phyloP scores from a whole-genome alignment of 1,284 basidiomycete genomes.

The Rugosomyces carneus region DNA sequence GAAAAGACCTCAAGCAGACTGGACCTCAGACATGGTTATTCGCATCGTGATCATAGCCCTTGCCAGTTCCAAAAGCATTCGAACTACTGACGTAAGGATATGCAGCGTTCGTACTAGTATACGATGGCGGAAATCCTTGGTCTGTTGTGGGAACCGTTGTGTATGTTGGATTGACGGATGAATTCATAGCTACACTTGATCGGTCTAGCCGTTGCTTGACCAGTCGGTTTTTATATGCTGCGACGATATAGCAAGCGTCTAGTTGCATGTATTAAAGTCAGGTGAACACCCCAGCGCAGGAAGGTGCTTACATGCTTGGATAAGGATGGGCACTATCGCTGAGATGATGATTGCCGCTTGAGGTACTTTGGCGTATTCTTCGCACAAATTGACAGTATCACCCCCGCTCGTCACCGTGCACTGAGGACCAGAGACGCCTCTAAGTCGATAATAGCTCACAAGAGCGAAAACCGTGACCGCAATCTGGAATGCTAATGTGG shows the following conservation, averaged over 20 bases:
- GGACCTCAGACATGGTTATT: slow-evolving; percentile 7
- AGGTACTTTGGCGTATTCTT: slow-evolving; percentile 21
- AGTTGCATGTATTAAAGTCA: neutral
- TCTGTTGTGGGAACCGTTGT: slow-evolving; percentile 23
- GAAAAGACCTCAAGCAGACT: neutral
- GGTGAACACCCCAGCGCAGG: neutral
- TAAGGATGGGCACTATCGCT: slow-evolving; percentile 26
- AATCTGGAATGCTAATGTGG: slow-evolving; percentile 23
- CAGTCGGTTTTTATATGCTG: slow-evolving; percentile 27
- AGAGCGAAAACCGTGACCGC: slow-evolving; percentile 25
- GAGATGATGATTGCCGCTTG: slow-evolving; percentile 24
- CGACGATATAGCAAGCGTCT: slow-evolving; percentile 33
- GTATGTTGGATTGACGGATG: slow-evolving; percentile 18
- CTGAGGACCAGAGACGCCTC: slow-evolving; percentile 18
- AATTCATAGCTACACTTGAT: slow-evolving; percentile 14
- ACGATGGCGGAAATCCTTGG: slow-evolving; percentile 21
- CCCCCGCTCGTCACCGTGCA: slow-evolving; percentile 20
- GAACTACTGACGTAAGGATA: slow-evolving; percentile 27
- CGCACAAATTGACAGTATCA: slow-evolving; percentile 22
- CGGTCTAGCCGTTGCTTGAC: slow-evolving; percentile 19
- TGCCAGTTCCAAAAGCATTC: slow-evolving; percentile 25
- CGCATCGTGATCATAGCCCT: slow-evolving; percentile 4
- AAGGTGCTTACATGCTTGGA: slow-evolving; percentile 29
- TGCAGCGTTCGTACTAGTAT: slow-evolving; percentile 16
- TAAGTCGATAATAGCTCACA: slow-evolving; percentile 24